Evolutionary conservation across 2,329 filamentous ascomycete species (phyloP), one percentile per base, ranked within the genome.

Genomic region (Raffaelea albimanens): DNA sequence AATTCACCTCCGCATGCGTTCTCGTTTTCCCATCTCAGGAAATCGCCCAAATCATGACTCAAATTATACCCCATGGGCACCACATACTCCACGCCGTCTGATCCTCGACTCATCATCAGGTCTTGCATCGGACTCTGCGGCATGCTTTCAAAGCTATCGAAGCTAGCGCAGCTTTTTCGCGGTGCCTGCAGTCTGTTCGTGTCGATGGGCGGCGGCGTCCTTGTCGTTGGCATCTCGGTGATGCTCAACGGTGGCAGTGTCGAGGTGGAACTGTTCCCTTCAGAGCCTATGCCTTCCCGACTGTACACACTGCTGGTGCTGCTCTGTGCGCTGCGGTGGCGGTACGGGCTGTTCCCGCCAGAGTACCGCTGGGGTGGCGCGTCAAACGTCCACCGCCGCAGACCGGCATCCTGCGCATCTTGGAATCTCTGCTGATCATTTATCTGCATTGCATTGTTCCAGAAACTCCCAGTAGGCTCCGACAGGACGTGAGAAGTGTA

Each of bases 31-130:
- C 76, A 81, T 47, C 63, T 67, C 43, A 82, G 56, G 54, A 78
- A 81, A 51, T 80, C 76, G 2, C 73, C 73, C 36, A 81, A 57
- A 56, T 81, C 78, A 51, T 79, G 73, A 11, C 70, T 69, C 2
- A 82, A 64, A 52, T 82, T 82, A 56, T 73, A 80, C 0, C 76
- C 76, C 77, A 82, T 80, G 0, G 76, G 73, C 46, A 76, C 69
- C 10, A 66, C 58, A 45, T 61, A 59, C 53, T 63, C 58, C 46
- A 66, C 61, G n/a, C 63, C 66, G 39, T 65, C 63, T 21, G 64
- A 65, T 33, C 61, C 63, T 22, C 62, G 60, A 50, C 56, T 65
- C 43, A 65, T 63, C 36, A 73, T 64, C 19, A 76, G 61, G 41
- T 71, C 68, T 42, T 70, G 57, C 69, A 74, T 70, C 42, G 73